Base-by-base conservation (phyloP, 139 green algal genomes). In the Tetratostichococcus sp. region DNA sequence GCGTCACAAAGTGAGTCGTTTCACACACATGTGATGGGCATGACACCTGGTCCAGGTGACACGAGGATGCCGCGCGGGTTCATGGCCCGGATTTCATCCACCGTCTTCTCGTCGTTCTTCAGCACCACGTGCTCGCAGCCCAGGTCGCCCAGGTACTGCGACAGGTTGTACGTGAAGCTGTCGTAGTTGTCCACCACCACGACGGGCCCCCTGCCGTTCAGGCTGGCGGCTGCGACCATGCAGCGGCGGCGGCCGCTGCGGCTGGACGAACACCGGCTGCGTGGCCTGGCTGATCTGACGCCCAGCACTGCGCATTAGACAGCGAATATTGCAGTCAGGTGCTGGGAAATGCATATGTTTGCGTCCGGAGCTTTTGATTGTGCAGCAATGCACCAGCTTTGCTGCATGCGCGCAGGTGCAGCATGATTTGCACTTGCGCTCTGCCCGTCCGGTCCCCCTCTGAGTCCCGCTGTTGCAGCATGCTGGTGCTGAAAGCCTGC, bases 161-260 rank as follows among this genome's bases (percentile, higher is more conserved):
- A 96, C 4, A 99, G 77, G 79, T 99, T 99, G 79, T 98, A 99
- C 2, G 95, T 99, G 79, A 99, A 99, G 73, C 86, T 95, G 75
- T 99, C 95, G 78, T 99, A 99, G 85, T 99, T 99, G 82, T 99
- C 95, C 16, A 99, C 86, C 0, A 99, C 86, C 0, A 99, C 86
- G 0, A 99, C 89, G 0, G 89, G 88, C 0, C 89, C 50, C 11
- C 50, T 23, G 14, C 50, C 50, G 19, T 62, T 62, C 11, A 17
- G 11, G 33, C 23, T 30, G 30, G 67, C 30, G 34, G 31, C 25
- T 39, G 65, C 58, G 16, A 43, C 33, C 1, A 19, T 35, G 21
- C 2, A 16, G 25, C 30, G 30, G 23, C 30, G 2, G 65, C 23
- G 23, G 65, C 50, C 26, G 50, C 19, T 62, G 14, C 19, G 50